Conservation (phyloP, 371 early-diverging fungal genomes). For the Circinella minor region DNA sequence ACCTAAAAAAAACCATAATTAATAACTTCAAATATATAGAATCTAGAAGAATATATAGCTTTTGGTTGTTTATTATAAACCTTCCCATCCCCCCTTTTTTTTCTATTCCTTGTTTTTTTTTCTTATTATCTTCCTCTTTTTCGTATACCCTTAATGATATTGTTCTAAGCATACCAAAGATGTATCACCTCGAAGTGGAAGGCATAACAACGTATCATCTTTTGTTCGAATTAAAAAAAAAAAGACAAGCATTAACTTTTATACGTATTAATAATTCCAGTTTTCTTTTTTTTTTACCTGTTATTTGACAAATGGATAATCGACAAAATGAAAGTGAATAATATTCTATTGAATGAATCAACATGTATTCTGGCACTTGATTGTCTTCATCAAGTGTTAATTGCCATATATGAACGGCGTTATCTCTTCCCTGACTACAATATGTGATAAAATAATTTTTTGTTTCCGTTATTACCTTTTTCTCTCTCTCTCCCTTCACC, state of each 20-base stretch:
- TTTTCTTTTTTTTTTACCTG: constrained; percentile 14
- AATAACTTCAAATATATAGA: not conserved
- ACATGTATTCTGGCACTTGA: constrained; percentile 12
- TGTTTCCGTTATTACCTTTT: not conserved
- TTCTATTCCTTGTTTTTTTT: too few relatives aligned
- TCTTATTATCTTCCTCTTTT: too few relatives aligned
- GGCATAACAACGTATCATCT: constrained; percentile 23
- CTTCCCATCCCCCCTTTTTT: not conserved
- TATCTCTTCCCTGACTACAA: constrained; percentile 56
- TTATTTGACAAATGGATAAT: constrained; percentile 27
- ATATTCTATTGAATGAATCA: constrained; percentile 33
- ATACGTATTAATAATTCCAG: not conserved
- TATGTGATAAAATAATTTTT: not conserved
- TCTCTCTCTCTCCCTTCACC: not conserved
- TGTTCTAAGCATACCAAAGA: constrained; percentile 24
- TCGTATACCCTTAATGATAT: not conserved
- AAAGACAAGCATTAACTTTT: not conserved
- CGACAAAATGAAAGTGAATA: constrained; percentile 51
- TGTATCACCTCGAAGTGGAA: constrained; percentile 37
- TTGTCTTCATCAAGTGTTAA: constrained; percentile 18
- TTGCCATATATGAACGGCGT: constrained; percentile 51
- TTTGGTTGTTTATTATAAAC: not conserved
- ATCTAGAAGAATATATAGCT: not conserved
- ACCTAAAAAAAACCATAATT: constrained; percentile 27
- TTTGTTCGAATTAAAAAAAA: not conserved